A percentile compares a stretch with the other conserved stretches of the same genome.
Conservation (phyloP, 2,329 filamentous ascomycete species). For the Aspergillus udagawae region DNA sequence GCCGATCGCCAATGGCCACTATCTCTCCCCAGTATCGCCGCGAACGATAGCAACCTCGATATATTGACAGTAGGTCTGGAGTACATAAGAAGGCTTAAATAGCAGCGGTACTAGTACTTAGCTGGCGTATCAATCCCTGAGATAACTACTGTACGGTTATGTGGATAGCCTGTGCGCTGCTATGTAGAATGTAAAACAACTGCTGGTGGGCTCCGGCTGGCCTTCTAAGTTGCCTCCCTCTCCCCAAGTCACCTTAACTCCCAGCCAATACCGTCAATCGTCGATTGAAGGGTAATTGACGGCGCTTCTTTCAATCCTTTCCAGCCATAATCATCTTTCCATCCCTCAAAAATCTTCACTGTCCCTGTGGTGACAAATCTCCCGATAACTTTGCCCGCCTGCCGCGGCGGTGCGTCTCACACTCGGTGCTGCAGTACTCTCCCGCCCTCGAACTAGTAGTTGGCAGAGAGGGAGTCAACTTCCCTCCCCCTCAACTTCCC, state of each 20-base stretch:
- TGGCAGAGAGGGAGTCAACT: constrained; percentile 7
- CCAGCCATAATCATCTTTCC: neutral
- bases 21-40: neutral
- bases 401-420: neutral
- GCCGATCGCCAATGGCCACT: too few relatives aligned
- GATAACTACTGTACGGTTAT: neutral
- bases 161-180: neutral
- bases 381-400: neutral
- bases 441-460: constrained; percentile 1
- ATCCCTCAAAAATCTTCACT: neutral
- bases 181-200: neutral
- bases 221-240: neutral
- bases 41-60: neutral
- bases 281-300: neutral
- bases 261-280: neutral
- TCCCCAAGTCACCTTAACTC: neutral
- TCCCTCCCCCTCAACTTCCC: constrained; percentile 17
- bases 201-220: neutral
- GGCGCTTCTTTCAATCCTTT: neutral
- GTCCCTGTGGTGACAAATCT: neutral
- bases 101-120: neutral
- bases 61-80: neutral
- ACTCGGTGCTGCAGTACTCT: neutral
- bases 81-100: neutral
- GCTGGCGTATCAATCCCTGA: neutral